Evolutionary conservation across 2,329 filamentous ascomycete genomes (phyloP), one percentile per base, ranked within the genome.

Genomic region (Fusarium udum): DNA sequence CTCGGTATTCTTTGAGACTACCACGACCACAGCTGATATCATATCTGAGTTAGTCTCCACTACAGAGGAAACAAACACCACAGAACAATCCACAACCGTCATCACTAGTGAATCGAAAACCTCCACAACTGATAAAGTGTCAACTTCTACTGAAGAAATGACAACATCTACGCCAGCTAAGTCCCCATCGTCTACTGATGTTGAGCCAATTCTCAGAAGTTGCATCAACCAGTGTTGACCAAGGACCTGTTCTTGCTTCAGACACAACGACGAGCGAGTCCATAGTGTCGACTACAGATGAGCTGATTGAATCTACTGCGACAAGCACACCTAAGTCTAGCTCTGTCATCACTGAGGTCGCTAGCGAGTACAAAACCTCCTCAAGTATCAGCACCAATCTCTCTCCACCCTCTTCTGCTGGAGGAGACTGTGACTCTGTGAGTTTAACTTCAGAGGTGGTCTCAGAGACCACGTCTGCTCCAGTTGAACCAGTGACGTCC

Each of bases 271-370:
- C 28, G 4, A 48, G 45, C 4, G 20, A 48, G 20, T 16, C 14
- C 0, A n/a, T 9, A 11, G 28, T n/a, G 2, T 5, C 20, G 2
- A 31, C 28, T 13, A 13, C 46, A 13, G 15, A 49, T 0, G 15
- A 12, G 18, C 4, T 32, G 7, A 4, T 16, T 18, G 15, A 18
- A 15, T n/a, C 46, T 4, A 18, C 22, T n/a, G 4, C 15, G 10
- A 3, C 22, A 32, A 49, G 11, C 22, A 49, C 5, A 13, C 18
- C 28, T 15, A 22, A 18, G 22, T 9, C 28, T 32, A n/a, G 26
- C 10, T 6, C 7, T 32, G 10, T 32, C 10, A 18, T 8, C 15
- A 4, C 28, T 9, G 28, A 6, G 7, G 7, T 18, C 4, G 32
- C 28, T 32, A 49, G 3, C 22, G 14, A 32, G 46, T 32, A 20